These are phyloP conservation scores for Paecilomyces sp. DNA, from an alignment of 2,329 filamentous ascomycete species.

Conservation along the genomic window DNA sequence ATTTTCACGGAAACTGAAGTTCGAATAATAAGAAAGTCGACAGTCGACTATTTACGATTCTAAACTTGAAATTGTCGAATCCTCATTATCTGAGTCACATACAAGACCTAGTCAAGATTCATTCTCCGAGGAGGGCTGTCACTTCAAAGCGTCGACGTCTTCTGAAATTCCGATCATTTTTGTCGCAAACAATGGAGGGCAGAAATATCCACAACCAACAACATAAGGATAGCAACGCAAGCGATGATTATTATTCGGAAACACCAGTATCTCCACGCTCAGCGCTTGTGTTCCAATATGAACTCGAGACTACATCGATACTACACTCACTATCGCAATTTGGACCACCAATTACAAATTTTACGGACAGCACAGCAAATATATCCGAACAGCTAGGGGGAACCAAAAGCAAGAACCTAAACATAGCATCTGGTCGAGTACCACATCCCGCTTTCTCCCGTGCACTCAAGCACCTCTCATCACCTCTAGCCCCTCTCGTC, in stretches of 20 bases:
- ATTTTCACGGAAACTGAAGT: too few relatives aligned
- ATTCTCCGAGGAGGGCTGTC: too few relatives aligned
- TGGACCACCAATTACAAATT: background rate
- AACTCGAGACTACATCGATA: background rate
- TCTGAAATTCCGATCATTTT: background rate
- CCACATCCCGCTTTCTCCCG: constrained; percentile 7
- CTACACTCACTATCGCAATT: background rate
- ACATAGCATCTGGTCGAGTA: background rate
- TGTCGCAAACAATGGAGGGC: background rate
- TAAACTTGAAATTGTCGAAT: too few relatives aligned
- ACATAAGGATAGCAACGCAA: background rate
- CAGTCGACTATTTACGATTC: too few relatives aligned
- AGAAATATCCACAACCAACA: background rate
- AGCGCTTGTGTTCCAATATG: background rate
- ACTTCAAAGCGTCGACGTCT: background rate
- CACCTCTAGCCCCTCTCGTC: constrained; percentile 28
- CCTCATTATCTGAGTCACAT: too few relatives aligned
- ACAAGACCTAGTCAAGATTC: too few relatives aligned
- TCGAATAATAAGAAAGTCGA: too few relatives aligned
- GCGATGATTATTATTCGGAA: background rate
- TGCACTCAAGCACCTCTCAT: constrained; percentile 21
- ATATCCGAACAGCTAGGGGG: background rate
- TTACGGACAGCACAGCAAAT: background rate
- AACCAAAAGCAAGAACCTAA: background rate
- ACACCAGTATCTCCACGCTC: background rate